Evolutionary conservation across 164 flowering plant genomes (phyloP).

Genomic region (Aristolochia fimbriata): DNA sequence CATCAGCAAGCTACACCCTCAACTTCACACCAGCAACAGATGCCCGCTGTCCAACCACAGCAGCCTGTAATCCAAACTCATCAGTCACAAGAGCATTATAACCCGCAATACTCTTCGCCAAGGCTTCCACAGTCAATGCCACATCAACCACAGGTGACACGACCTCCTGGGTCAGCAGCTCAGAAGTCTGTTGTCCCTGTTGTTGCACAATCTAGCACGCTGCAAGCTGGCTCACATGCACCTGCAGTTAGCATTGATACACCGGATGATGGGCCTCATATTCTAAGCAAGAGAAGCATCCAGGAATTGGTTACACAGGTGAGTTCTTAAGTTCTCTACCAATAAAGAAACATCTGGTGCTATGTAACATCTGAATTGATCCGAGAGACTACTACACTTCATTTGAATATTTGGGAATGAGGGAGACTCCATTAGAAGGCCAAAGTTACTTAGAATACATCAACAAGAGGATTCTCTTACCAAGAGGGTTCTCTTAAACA

Average conservation of each 20-base stretch:
- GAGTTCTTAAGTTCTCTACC: neutral
- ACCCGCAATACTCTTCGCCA: constrained; percentile 39
- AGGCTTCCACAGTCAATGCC: constrained; percentile 35
- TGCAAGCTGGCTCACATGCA: constrained; percentile 25
- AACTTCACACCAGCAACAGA: constrained; percentile 38
- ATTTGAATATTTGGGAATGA: too few relatives aligned
- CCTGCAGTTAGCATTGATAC: constrained; percentile 26
- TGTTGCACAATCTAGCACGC: constrained; percentile 21
- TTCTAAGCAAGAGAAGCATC: constrained; percentile 82
- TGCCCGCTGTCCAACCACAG: constrained; percentile 31
- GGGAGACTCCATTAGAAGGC: too few relatives aligned
- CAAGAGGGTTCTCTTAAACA: too few relatives aligned
- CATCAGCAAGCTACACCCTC: constrained; percentile 28
- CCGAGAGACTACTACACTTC: neutral
- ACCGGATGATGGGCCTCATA: constrained; percentile 42
- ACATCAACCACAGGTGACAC: constrained; percentile 41
- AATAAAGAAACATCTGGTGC: neutral
- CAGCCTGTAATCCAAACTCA: constrained; percentile 30
- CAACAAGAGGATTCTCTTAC: too few relatives aligned
- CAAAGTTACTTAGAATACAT: too few relatives aligned
- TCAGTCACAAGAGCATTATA: constrained; percentile 50
- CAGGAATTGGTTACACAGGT: constrained; percentile 82
- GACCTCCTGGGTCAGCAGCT: constrained; percentile 34
- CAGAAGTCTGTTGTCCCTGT: constrained; percentile 41
- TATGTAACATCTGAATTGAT: neutral